Evolutionary conservation across 106 monocot species (phyloP).

Genomic region (Apostasia shenzhenica): DNA sequence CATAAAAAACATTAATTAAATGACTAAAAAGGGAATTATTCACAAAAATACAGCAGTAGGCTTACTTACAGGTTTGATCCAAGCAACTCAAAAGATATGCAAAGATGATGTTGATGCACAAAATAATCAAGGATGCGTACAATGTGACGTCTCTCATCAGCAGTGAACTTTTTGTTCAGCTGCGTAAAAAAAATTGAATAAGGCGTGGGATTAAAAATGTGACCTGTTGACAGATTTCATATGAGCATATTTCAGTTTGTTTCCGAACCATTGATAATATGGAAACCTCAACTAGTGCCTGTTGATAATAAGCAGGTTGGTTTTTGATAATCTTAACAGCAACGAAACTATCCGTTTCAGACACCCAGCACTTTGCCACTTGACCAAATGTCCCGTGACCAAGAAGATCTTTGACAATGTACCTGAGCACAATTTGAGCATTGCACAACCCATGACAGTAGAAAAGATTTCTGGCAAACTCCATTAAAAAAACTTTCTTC

Average conservation of each 20-base stretch:
- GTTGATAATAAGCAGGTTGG: conserved; percentile 81
- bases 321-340: conserved; percentile 99
- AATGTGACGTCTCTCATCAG: conserved; percentile 74
- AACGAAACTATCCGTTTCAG: conserved; percentile 64
- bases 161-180: conserved; percentile 72
- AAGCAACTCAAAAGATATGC: conserved; percentile 98
- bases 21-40: not conserved
- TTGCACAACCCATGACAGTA: not conserved
- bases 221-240: not conserved
- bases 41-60: not conserved
- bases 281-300: conserved; percentile 80
- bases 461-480: not conserved
- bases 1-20: not conserved
- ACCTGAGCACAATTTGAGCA: conserved; percentile 32
- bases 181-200: conserved; percentile 28
- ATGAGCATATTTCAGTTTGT: not conserved
- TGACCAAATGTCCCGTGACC: conserved; percentile 99
- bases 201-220: not conserved
- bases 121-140: conserved; percentile 91
- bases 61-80: conserved; percentile 80
- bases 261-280: conserved; percentile 58
- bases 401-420: conserved; percentile 83
- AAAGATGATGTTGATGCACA: conserved; percentile 69
- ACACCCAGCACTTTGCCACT: conserved; percentile 84
- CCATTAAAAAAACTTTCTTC: too few relatives aligned